Base-by-base conservation (phyloP, 2,329 filamentous ascomycete genomes). In the Scedosporium minutisporum region DNA sequence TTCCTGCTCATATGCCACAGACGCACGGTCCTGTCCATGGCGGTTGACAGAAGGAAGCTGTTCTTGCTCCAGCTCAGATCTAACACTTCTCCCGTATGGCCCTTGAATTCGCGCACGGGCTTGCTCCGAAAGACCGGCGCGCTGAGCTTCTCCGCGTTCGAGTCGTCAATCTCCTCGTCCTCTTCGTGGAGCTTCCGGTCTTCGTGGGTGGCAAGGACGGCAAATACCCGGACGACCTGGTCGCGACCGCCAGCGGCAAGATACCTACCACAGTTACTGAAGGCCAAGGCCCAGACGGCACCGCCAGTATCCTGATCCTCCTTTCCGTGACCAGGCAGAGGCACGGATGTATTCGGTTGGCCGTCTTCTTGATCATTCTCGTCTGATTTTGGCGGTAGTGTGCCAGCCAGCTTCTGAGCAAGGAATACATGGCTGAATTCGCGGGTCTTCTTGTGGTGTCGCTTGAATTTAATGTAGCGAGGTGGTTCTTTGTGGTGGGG, bases 11-110 rank as follows among this genome's bases (percentile, higher is more conserved):
- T 82, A 74, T 99, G 95, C 93, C 95, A 99, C 58, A 99, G 75
- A 14, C 91, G 85, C 12, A 99, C 95, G 0, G 93, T 96, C 78
- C 97, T 97, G 73, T 99, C 95, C 92, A 97, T 97, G 0, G 93
- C 96, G 0, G 93, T 96, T 3, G 93, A 97, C 16, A 99, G 80
- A 29, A 99, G 75, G 68, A 99, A 99, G 73, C 96, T 96, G 75
- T 99, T 99, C 80, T 97, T 99, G 78, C 93, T 97, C 95, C 95
- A 99, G 72, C 91, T 96, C 64, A 99, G 74, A 71, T 96, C 93
- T 66, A 99, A 77, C 5, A 99, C 86, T 67, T 96, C 93, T 16
- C 89, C 87, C 0, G 85, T 88, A 71, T 99, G 95, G 4, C 92
- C 93, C 62, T 83, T 77, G 66, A 95, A 97, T 70, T 96, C 89